A percentile compares a stretch with the other conserved stretches of the same genome.
Evolutionary conservation across 2,329 filamentous ascomycete species (phyloP).

Genomic region (Fusarium sublunatum): DNA sequence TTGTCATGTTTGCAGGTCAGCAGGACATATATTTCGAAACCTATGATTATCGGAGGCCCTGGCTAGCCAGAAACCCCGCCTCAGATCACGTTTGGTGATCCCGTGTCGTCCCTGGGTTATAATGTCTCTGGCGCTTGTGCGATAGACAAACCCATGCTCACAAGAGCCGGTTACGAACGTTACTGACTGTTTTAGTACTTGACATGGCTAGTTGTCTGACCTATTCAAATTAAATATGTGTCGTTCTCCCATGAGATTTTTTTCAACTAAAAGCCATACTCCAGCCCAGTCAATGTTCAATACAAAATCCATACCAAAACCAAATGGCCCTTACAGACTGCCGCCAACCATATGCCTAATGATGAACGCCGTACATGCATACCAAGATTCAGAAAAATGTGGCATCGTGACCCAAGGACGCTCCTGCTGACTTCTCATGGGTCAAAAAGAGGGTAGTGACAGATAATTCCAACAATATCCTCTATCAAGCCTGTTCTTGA

Average conservation of each 20-base stretch:
- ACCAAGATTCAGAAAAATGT: conserved; percentile 17
- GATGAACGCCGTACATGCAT: conserved; percentile 44
- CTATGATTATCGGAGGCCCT: neutral
- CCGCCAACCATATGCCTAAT: conserved; percentile 22
- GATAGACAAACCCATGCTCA: neutral
- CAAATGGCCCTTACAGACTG: conserved; percentile 3
- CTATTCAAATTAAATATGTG: conserved; percentile 12
- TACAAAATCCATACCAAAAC: conserved; percentile 2
- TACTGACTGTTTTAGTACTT: neutral
- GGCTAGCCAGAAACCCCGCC: no score
- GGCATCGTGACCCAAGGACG: conserved; percentile 1
- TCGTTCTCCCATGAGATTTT: conserved; percentile 33
- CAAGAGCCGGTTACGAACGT: neutral
- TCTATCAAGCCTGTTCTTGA: conserved; percentile 45
- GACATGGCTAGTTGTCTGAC: neutral
- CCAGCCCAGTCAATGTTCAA: conserved; percentile 15
- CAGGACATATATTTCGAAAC: neutral
- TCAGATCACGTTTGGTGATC: neutral
- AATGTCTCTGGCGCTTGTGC: neutral
- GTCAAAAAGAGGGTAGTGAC: conserved; percentile 1
- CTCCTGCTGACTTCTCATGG: conserved; percentile 1
- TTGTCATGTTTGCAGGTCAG: neutral
- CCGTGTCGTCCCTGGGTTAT: neutral
- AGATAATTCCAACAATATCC: neutral
- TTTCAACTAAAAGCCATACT: conserved; percentile 4